Conservation (phyloP, 768 basidiomycete species). For the Cystobasidium ongulense region DNA sequence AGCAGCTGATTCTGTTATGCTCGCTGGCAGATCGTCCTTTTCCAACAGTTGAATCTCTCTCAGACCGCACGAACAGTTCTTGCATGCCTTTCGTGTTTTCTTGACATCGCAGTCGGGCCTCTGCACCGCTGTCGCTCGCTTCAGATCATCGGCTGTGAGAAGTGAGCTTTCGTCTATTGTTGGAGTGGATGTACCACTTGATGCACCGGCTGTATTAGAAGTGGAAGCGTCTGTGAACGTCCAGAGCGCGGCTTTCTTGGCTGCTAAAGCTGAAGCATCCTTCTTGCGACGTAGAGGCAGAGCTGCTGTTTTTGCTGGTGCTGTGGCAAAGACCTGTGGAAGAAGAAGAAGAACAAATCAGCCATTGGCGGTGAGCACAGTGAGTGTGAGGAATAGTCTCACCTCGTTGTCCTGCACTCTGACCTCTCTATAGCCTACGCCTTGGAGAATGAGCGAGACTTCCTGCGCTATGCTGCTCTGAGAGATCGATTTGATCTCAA, state of each 20-base stretch:
- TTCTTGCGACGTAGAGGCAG: conserved; percentile 28
- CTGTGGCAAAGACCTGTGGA: conserved; percentile 19
- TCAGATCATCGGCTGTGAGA: conserved; percentile 72
- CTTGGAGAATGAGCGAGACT: conserved; percentile 7
- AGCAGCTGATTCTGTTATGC: conserved; percentile 45
- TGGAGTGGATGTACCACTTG: conserved; percentile 63
- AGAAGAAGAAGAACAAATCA: too few species aligned
- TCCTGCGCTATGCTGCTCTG: neutral
- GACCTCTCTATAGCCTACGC: conserved; percentile 20
- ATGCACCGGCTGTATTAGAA: conserved; percentile 47
- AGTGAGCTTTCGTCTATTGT: conserved; percentile 74
- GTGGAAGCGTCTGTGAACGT: conserved; percentile 56
- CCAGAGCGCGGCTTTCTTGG: conserved; percentile 75
- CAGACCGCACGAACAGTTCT: conserved; percentile 91
- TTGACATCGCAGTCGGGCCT: conserved; percentile 43
- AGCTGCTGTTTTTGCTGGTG: conserved; percentile 16
- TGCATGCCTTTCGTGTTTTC: conserved; percentile 67
- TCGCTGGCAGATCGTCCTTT: conserved; percentile 43
- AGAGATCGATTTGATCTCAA: neutral
- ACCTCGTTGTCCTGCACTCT: conserved; percentile 12
- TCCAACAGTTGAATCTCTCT: conserved; percentile 88
- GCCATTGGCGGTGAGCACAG: neutral
- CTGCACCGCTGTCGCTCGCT: conserved; percentile 47
- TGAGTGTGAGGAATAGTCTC: neutral
- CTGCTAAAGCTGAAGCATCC: neutral